Percentiles rank a stretch among this genome's conserved stretches.
These are phyloP conservation scores for Gonapodya prolifera DNA, from an alignment of 192 early-diverging fungal genomes.

Conservation along the genomic window DNA sequence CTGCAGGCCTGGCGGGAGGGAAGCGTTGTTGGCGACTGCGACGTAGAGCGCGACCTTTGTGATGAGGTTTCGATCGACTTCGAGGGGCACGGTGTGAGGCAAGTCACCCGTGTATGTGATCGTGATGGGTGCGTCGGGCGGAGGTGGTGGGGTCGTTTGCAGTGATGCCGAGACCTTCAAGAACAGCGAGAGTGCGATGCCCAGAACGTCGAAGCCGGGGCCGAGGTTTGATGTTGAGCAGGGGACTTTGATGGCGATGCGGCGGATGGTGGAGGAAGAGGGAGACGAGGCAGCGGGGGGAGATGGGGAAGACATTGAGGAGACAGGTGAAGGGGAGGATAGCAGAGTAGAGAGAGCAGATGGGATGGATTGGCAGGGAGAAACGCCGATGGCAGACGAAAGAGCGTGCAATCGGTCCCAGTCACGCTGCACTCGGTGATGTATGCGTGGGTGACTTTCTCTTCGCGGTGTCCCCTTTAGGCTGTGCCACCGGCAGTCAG, in stretches of 20 bases:
- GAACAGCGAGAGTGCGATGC: conserved; percentile 78
- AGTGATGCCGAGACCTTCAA: conserved; percentile 52
- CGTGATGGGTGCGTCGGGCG: conserved; percentile 19
- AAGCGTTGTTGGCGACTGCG: conserved; percentile 47
- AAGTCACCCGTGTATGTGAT: conserved; percentile 57
- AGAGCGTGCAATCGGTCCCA: too few relatives aligned
- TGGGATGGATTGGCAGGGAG: too few relatives aligned
- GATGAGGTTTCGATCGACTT: conserved; percentile 71
- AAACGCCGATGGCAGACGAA: too few relatives aligned
- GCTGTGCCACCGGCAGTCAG: too few relatives aligned
- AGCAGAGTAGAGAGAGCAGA: too few relatives aligned
- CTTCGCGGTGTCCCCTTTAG: too few relatives aligned
- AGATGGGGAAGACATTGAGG: too few relatives aligned
- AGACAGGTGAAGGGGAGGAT: too few relatives aligned
- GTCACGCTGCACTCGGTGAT: too few relatives aligned
- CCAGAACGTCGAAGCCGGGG: conserved; percentile 93
- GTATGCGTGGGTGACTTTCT: too few relatives aligned
- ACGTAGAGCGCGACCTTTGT: conserved; percentile 87
- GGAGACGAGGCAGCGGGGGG: too few relatives aligned
- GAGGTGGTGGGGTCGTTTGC: background rate
- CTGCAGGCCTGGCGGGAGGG: conserved; percentile 47
- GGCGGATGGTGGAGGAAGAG: too few relatives aligned
- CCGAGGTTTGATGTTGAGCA: conserved; percentile 97
- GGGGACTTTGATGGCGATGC: conserved; percentile 65
- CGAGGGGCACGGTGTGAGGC: conserved; percentile 64